These are phyloP conservation scores for Trametes pubescens DNA, from an alignment of 1,284 basidiomycete species.

Conservation along the genomic window DNA sequence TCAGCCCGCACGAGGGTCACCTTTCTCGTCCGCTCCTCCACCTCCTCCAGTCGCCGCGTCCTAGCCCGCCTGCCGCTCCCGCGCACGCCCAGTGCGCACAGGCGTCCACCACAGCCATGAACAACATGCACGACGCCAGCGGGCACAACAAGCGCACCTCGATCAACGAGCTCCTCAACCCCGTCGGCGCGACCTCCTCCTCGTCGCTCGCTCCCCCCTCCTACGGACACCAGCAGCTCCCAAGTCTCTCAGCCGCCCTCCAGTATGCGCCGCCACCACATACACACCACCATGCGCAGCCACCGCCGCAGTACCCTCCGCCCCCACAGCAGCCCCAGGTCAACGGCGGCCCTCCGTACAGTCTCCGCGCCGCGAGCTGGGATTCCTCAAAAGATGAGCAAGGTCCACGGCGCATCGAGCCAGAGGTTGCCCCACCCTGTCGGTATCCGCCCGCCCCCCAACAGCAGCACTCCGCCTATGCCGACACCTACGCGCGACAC, in stretches of 20 bases:
- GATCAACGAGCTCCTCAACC: slow-evolving; percentile 61
- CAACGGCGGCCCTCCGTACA: slow-evolving; percentile 44
- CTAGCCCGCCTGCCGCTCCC: slow-evolving; percentile 21
- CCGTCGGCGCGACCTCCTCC: slow-evolving; percentile 43
- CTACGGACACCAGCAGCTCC: slow-evolving; percentile 50
- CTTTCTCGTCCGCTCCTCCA: slow-evolving; percentile 23
- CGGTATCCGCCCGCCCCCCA: slow-evolving; percentile 35
- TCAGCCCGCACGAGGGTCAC: background rate
- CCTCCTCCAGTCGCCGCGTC: slow-evolving; percentile 28
- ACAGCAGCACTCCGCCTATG: slow-evolving; percentile 31
- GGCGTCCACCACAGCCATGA: slow-evolving; percentile 45
- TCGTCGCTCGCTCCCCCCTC: slow-evolving; percentile 42
- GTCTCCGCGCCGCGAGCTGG: slow-evolving; percentile 55
- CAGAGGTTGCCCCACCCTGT: slow-evolving; percentile 32
- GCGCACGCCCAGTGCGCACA: slow-evolving; percentile 27
- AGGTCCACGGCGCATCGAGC: slow-evolving; percentile 28
- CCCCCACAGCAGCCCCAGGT: slow-evolving; percentile 26
- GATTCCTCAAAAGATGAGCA: slow-evolving; percentile 40
- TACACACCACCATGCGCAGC: slow-evolving; percentile 27
- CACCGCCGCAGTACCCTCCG: slow-evolving; percentile 24
- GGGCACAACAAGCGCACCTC: slow-evolving; percentile 56
- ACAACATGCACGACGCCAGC: slow-evolving; percentile 53
- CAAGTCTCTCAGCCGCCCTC: slow-evolving; percentile 46
- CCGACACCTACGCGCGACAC: slow-evolving; percentile 37
- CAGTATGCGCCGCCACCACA: slow-evolving; percentile 38